phyloP scores from a whole-genome alignment of 495 filamentous ascomycete species.

The Poronia punctata region DNA sequence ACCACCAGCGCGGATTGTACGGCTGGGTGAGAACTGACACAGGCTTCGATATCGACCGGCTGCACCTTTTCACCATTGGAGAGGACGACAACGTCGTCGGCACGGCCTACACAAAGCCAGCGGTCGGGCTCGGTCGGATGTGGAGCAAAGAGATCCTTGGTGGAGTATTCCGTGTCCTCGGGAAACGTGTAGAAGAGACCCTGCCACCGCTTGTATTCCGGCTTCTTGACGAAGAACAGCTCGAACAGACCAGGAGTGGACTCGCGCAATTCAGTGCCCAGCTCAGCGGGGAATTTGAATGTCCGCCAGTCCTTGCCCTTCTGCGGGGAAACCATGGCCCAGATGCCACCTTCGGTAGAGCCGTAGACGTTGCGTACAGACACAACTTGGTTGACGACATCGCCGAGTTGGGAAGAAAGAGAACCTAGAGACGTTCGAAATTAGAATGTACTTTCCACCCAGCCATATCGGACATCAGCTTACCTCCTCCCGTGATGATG shows the following conservation, averaged over 20 bases:
- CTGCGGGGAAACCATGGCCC: conserved; percentile 17
- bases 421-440: neutral
- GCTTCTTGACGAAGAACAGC: conserved; percentile 30
- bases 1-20: conserved; percentile 15
- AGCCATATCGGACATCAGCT: no score
- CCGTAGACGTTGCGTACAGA: conserved; percentile 28
- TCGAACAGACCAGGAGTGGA: conserved; percentile 34
- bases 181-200: conserved; percentile 37
- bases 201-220: conserved; percentile 21
- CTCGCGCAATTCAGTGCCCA: conserved; percentile 26
- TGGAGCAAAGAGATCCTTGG: conserved; percentile 40
- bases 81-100: conserved; percentile 49
- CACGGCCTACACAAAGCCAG: conserved; percentile 38
- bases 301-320: conserved; percentile 33
- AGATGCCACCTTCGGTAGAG: conserved; percentile 29
- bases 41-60: conserved; percentile 40
- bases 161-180: conserved; percentile 32
- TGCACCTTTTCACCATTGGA: conserved; percentile 49
- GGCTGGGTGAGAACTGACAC: conserved; percentile 20
- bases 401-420: conserved; percentile 27
- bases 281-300: conserved; percentile 31
- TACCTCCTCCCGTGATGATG: conserved; percentile 17
- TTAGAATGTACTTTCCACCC: neutral
- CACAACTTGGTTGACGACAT: conserved; percentile 26
- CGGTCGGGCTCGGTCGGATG: conserved; percentile 32